phyloP scores from a whole-genome alignment of 139 green algal genomes.

The Micractinium conductrix region DNA sequence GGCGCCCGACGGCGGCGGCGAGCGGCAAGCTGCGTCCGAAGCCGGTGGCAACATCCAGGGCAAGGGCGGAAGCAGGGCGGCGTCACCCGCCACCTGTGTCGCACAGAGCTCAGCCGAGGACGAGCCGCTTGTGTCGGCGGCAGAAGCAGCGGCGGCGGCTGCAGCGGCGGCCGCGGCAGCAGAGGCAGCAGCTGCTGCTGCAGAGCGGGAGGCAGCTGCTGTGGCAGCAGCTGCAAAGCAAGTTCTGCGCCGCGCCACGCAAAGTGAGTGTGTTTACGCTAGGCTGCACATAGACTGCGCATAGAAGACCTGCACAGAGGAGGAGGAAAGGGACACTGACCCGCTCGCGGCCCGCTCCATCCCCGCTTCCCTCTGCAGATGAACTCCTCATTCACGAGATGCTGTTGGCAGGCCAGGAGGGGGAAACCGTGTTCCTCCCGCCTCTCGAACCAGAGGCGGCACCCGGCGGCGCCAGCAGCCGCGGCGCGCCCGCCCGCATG shows the following conservation, averaged over 20 bases:
- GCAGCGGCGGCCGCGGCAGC: background rate
- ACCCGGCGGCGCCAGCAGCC: background rate
- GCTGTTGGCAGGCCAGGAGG: constrained; percentile 21
- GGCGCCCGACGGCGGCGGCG: too few species aligned
- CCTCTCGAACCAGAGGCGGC: background rate
- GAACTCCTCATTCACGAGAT: constrained; percentile 8
- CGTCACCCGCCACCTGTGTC: background rate
- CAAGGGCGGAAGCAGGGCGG: background rate
- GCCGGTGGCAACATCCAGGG: background rate
- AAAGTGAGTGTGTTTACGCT: too few species aligned
- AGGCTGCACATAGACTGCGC: too few species aligned
- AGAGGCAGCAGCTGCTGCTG: background rate
- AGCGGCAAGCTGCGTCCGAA: too few species aligned
- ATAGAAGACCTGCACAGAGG: too few species aligned
- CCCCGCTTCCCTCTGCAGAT: too few species aligned
- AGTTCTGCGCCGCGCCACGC: background rate
- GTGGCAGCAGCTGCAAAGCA: background rate
- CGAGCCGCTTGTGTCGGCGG: background rate
- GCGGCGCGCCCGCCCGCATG: background rate
- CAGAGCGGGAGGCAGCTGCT: background rate
- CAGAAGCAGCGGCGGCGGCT: background rate
- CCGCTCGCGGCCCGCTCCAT: too few species aligned
- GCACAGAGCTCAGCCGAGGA: background rate
- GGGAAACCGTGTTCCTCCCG: background rate
- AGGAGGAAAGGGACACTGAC: too few species aligned